Evolutionary conservation across 768 basidiomycete genomes (phyloP).

Genomic region (Royoungia palumana): DNA sequence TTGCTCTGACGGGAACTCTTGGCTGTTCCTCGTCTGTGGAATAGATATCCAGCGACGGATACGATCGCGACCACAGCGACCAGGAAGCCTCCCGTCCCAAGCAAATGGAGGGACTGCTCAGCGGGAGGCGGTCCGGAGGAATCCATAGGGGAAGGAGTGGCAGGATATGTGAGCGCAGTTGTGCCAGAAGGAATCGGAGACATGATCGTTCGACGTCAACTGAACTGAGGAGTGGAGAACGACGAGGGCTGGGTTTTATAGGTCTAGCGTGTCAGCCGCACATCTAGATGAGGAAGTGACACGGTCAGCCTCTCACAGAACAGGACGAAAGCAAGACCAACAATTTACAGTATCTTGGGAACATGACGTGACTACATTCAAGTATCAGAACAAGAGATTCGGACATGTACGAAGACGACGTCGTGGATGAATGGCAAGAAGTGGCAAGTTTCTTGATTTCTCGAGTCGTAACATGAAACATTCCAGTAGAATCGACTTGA

Average conservation of each 20-base stretch:
- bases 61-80: slow-evolving; percentile 11
- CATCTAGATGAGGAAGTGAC: not conserved
- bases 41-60: slow-evolving; percentile 15
- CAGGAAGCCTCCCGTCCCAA: slow-evolving; percentile 15
- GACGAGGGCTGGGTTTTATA: slow-evolving; percentile 4
- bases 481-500: no score
- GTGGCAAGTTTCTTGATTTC: no score
- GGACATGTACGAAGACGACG: no score
- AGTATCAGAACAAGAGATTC: no score
- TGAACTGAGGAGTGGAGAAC: not conserved
- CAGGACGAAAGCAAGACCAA: not conserved
- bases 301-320: slow-evolving; percentile 10
- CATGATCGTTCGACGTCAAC: slow-evolving; percentile 10
- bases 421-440: no score
- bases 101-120: not conserved
- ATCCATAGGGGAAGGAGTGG: slow-evolving; percentile 2
- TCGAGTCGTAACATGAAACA: no score
- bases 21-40: slow-evolving; percentile 1
- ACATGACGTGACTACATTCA: no score
- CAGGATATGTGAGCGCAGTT: not conserved
- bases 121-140: not conserved
- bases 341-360: not conserved
- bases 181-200: slow-evolving; percentile 14
- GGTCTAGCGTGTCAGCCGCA: not conserved
- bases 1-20: not conserved